Evolutionary conservation across 2,329 filamentous ascomycete genomes (phyloP), one percentile per base, ranked within the genome.

Genomic region (Fusarium euwallaceae): DNA sequence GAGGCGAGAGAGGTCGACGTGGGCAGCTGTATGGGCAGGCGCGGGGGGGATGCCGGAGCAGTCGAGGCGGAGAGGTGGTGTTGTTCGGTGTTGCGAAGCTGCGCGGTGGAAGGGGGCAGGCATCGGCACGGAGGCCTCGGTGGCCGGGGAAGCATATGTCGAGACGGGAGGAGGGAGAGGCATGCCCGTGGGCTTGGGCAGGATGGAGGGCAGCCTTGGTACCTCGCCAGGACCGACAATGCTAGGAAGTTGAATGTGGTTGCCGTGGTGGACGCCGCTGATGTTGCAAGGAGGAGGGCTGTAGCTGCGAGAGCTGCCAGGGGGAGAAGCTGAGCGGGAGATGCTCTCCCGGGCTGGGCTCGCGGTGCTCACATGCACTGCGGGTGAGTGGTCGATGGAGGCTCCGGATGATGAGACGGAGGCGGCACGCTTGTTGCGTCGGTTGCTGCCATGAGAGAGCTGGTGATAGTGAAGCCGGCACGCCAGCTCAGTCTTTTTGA

Each of bases 401-500:
- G 90, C 91, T 41, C 88, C 88, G 2, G 92, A 92, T 4, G 91
- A 92, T 4, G 91, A 92, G 70, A 92, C 88, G 17, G 94, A 95
- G 29, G 90, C 89, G 69, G 91, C 92, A 69, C 93, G 90, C 87
- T 94, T 94, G 81, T 94, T 94, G 81, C 93, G 92, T 78, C 93
- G 92, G 84, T 93, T 94, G 86, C 90, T 94, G 68, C 93, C 93
- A 81, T 95, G 94, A 74, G 92, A 95, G 73, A 97, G 89, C 80
- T 97, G 94, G 80, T 97, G 94, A 81, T 94, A 96, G 84, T 97
- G 94, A 72, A 97, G 89, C 73, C 94, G 94, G 85, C 94, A 97
- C 58, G 94, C 94, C 69, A 97, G 87, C 85, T 97, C 94, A 1
- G 94, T 97, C 87, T 97, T 97, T 85, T 95, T 94, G 76, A 97